Base-by-base conservation (phyloP, 208 protist species). In the Leishmania martiniquensis region DNA sequence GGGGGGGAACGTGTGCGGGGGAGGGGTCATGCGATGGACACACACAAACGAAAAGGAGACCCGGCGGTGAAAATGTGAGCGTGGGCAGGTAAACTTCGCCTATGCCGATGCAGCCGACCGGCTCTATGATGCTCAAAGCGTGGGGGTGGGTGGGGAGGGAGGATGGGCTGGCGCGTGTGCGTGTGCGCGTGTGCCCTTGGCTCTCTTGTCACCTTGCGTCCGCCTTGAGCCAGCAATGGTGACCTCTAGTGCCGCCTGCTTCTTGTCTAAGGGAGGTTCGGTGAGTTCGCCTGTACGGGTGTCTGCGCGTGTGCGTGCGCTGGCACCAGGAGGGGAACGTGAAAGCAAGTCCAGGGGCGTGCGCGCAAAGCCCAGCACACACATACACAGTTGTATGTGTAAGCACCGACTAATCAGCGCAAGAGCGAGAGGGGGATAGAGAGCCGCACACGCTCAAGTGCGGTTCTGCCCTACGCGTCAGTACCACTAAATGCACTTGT, bases 401-500 rank as follows among this genome's bases (percentile, higher is more conserved):
- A 34, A 12, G 55, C 47, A 51, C 13, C n/a, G 29, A 62, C 55
- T 34, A 3, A 29, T 4, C 55, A 62, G 22, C 17, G 10, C n/a
- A 62, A 34, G 55, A 9, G 55, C 10, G 55, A 29, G 55, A 62
- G 55, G 10, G n/a, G 29, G 4, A 37, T 10, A 37, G 55, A 34
- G 55, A 62, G 55, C 55, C 2, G 12, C n/a, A 37, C 10, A 12
- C 34, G 55, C n/a, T 9, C 13, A 62, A 37, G 29, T 62, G n/a
- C 22, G 10, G 34, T 62, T 12, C n/a, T 37, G 55, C 22, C 55
- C 55, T 34, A 29, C 17, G 55, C 55, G 62, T 63, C 34, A 52
- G 42, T 60, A 39, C n/a, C 29, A 15, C 17, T 77, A 60, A 13
- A 7, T 49, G 17, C 66, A 45, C 54, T 57, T 82, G 37, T 82